Conservation (phyloP, 169 alveolate genomes). For the Eimeria sp. region DNA sequence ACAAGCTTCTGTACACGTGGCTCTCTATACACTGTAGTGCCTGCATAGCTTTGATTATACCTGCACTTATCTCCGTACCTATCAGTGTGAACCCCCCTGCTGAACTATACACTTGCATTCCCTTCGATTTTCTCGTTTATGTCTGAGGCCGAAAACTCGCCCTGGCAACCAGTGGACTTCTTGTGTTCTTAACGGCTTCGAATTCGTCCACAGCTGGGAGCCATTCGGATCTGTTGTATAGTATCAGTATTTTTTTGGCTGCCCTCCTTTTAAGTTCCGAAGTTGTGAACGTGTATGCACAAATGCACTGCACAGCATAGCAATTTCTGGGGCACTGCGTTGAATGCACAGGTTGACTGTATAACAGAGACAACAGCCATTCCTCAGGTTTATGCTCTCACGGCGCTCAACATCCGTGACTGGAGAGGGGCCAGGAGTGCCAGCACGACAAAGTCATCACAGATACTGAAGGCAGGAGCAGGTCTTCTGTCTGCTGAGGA, state of each 20-base stretch:
- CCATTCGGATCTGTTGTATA: background rate
- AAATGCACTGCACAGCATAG: background rate
- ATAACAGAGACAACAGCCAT: conserved; percentile 61
- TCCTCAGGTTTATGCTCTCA: conserved; percentile 54
- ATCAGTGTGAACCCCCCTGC: background rate
- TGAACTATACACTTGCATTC: background rate
- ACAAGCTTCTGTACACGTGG: background rate
- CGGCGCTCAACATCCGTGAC: conserved; percentile 77
- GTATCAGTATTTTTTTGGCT: background rate
- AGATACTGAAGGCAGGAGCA: conserved; percentile 48
- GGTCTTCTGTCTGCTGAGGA: conserved; percentile 30
- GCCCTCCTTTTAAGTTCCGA: background rate
- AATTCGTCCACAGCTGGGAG: background rate
- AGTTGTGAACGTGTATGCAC: background rate
- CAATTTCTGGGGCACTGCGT: background rate
- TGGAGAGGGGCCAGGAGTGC: conserved; percentile 78
- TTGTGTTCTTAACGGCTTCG: background rate
- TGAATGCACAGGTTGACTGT: conserved; percentile 17
- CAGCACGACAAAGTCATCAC: conserved; percentile 53
- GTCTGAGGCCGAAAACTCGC: too few relatives aligned
- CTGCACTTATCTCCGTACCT: background rate
- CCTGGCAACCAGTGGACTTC: background rate
- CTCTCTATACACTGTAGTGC: background rate
- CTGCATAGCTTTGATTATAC: background rate
- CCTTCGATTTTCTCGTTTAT: background rate